Percentiles rank a stretch among this genome's conserved stretches.
Evolutionary conservation across 2,329 filamentous ascomycete genomes (phyloP).

Genomic region (Fusarium penzigii): DNA sequence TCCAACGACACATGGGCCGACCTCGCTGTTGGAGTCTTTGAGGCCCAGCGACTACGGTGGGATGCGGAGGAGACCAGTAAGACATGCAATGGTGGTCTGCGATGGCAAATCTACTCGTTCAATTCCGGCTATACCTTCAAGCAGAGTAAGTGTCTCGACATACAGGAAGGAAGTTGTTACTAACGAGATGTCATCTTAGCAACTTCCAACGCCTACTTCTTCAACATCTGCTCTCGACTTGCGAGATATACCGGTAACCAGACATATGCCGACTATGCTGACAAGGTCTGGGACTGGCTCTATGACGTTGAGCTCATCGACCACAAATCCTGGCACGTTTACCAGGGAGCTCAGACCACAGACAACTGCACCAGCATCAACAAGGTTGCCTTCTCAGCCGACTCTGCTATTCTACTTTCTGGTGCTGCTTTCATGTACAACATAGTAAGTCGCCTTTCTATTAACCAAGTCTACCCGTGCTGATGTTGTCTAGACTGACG

Average conservation of each 20-base stretch:
- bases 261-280: slow-evolving; percentile 64
- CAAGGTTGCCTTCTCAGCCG: slow-evolving; percentile 65
- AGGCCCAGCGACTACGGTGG: slow-evolving; percentile 37
- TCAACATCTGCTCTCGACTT: slow-evolving; percentile 67
- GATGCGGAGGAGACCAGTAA: slow-evolving; percentile 59
- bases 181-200: slow-evolving; percentile 33
- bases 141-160: slow-evolving; percentile 44
- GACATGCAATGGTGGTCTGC: slow-evolving; percentile 66
- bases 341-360: slow-evolving; percentile 59
- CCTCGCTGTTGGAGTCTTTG: slow-evolving; percentile 61
- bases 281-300: slow-evolving; percentile 63
- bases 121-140: slow-evolving; percentile 78
- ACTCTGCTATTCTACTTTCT: slow-evolving; percentile 59
- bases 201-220: slow-evolving; percentile 62
- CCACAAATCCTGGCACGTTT: slow-evolving; percentile 59
- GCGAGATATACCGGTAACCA: slow-evolving; percentile 67
- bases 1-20: slow-evolving; percentile 57
- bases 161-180: background rate
- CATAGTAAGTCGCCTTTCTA: slow-evolving; percentile 40
- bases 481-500: background rate
- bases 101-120: slow-evolving; percentile 75
- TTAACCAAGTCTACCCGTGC: slow-evolving; percentile 8
- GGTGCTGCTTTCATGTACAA: slow-evolving; percentile 71
- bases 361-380: slow-evolving; percentile 61
- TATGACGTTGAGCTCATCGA: slow-evolving; percentile 56